phyloP scores from a whole-genome alignment of 139 green algal species.

The Haematococcus lacustris region DNA sequence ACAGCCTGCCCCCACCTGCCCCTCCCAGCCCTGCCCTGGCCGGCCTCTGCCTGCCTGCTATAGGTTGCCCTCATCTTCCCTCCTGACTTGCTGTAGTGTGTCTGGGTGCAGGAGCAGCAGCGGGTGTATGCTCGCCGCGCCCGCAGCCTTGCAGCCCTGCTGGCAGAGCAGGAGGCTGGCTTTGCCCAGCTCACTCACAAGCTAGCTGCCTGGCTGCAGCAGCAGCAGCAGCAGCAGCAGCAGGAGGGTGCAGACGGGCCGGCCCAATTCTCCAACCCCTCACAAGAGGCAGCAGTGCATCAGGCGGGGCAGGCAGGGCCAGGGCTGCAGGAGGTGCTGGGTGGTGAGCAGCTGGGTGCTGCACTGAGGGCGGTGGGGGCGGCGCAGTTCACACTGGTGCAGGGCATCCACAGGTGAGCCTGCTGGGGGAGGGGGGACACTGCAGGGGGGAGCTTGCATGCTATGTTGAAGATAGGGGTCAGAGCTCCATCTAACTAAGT shows the following conservation, averaged over 20 bases:
- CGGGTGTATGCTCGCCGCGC: too few species aligned
- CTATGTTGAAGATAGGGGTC: neutral
- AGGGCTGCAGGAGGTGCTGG: neutral
- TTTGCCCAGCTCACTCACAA: too few species aligned
- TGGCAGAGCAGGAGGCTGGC: too few species aligned
- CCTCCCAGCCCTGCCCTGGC: too few species aligned
- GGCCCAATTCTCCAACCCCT: neutral
- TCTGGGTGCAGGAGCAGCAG: too few species aligned
- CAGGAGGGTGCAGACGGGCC: neutral
- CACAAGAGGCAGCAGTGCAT: neutral
- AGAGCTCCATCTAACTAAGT: neutral
- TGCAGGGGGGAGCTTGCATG: neutral
- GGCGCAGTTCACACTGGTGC: slow-evolving; percentile 41
- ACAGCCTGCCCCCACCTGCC: too few species aligned
- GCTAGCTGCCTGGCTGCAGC: too few species aligned
- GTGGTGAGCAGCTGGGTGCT: slow-evolving; percentile 20
- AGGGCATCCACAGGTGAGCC: slow-evolving; percentile 21
- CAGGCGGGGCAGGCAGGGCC: neutral
- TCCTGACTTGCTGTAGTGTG: too few species aligned
- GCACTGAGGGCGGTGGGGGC: slow-evolving; percentile 38
- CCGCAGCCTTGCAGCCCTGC: too few species aligned
- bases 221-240: too few species aligned
- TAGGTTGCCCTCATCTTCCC: too few species aligned
- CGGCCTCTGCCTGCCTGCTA: too few species aligned
- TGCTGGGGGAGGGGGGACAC: neutral